phyloP scores from a whole-genome alignment of 2,329 filamentous ascomycete genomes.

The Ceratocystis harringtonii region DNA sequence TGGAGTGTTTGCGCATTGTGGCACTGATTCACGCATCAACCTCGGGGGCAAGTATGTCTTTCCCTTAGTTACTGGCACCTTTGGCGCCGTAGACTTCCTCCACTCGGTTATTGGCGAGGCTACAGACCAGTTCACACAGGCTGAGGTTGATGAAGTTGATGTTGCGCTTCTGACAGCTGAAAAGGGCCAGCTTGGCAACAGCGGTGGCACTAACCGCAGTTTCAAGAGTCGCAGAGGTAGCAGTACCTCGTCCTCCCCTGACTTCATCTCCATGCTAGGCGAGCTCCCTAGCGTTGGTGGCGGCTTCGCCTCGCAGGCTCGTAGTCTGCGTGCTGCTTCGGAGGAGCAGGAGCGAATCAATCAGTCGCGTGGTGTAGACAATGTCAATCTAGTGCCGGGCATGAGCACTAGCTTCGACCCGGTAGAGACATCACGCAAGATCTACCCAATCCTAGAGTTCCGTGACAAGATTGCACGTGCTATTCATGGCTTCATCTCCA shows the following conservation, averaged over 20 bases:
- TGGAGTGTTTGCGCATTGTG: constrained; percentile 60
- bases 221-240: constrained; percentile 26
- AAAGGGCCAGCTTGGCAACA: constrained; percentile 27
- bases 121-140: constrained; percentile 71
- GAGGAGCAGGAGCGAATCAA: constrained; percentile 45
- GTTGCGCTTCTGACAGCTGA: constrained; percentile 56
- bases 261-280: constrained; percentile 57
- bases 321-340: constrained; percentile 44
- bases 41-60: constrained; percentile 47
- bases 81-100: constrained; percentile 71
- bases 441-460: constrained; percentile 90
- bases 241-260: constrained; percentile 27
- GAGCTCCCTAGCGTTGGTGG: constrained; percentile 59
- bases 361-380: constrained; percentile 25
- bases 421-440: constrained; percentile 59
- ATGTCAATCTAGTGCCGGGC: constrained; percentile 49
- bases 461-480: constrained; percentile 83
- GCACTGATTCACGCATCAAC: constrained; percentile 49
- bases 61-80: constrained; percentile 59
- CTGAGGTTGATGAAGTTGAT: constrained; percentile 70
- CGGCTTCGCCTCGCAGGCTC: constrained; percentile 51
- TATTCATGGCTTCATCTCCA: constrained; percentile 73
- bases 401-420: constrained; percentile 67
- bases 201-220: constrained; percentile 19
- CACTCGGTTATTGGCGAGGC: constrained; percentile 63